phyloP scores from a whole-genome alignment of 768 basidiomycete genomes.

The Tricholoma sp. region DNA sequence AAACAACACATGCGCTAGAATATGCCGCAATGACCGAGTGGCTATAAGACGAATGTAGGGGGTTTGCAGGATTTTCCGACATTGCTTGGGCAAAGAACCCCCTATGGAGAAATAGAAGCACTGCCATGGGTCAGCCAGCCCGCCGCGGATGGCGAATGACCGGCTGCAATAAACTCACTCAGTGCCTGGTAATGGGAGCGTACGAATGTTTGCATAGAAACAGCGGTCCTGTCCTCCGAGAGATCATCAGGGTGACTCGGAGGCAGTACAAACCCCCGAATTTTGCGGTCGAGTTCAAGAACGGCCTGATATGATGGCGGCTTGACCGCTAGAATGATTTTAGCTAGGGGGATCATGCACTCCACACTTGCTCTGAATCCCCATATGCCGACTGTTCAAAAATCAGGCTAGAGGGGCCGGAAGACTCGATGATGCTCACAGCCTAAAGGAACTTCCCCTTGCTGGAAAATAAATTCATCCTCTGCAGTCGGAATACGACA shows the following conservation, averaged over 20 bases:
- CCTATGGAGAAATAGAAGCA: conserved; percentile 51
- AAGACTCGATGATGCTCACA: conserved; percentile 29
- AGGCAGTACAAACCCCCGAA: conserved; percentile 32
- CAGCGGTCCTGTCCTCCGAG: conserved; percentile 27
- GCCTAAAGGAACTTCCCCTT: conserved; percentile 37
- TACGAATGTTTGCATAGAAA: conserved; percentile 36
- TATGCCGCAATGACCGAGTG: conserved; percentile 51
- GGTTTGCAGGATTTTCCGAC: conserved; percentile 40
- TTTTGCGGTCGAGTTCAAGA: conserved; percentile 45
- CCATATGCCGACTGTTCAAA: conserved; percentile 41
- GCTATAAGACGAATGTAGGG: conserved; percentile 41
- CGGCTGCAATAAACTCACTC: conserved; percentile 23
- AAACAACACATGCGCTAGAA: conserved; percentile 42
- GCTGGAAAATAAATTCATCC: conserved; percentile 39
- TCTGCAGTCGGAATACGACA: conserved; percentile 40
- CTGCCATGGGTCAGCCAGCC: conserved; percentile 22
- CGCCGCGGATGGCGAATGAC: background rate
- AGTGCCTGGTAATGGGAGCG: conserved; percentile 42
- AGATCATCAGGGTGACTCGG: conserved; percentile 9
- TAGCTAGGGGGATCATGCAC: conserved; percentile 40
- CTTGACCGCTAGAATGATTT: conserved; percentile 34
- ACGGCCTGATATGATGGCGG: conserved; percentile 42
- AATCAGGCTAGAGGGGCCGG: conserved; percentile 1
- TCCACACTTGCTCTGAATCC: conserved; percentile 34
- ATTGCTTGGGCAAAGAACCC: conserved; percentile 57